Conservation (phyloP, 345 rosid species). For the Pistacia vera region DNA sequence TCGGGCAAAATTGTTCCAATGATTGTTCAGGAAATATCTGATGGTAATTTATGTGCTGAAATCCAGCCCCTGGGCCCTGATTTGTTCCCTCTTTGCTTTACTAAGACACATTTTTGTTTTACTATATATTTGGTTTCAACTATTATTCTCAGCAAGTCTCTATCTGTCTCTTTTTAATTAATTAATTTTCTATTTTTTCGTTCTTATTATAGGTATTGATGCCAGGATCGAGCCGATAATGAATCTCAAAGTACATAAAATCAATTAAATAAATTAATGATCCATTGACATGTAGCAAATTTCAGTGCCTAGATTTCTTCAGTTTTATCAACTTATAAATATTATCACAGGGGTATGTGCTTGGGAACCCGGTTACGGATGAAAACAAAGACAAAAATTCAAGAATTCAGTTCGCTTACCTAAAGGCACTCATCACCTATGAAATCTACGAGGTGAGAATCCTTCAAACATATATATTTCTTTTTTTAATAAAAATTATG, state of each 20-base stretch:
- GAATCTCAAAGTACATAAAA: slow-evolving; percentile 13
- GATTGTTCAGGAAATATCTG: slow-evolving; percentile 19
- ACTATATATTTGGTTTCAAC: too few species aligned
- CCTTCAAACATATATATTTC: background rate
- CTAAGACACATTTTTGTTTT: too few species aligned
- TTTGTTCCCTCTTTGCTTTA: too few species aligned
- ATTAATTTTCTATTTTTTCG: background rate
- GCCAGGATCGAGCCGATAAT: background rate
- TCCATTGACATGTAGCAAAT: background rate
- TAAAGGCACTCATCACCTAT: slow-evolving; percentile 13
- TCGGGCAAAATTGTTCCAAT: slow-evolving; percentile 18
- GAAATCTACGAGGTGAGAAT: slow-evolving; percentile 31
- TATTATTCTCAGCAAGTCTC: too few species aligned
- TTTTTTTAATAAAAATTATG: background rate
- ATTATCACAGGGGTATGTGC: slow-evolving; percentile 24
- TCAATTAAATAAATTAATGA: background rate
- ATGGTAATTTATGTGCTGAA: slow-evolving; percentile 16
- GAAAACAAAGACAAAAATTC: background rate
- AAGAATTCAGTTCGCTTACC: slow-evolving; percentile 20
- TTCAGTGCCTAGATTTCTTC: too few species aligned
- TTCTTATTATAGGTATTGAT: background rate
- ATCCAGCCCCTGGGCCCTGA: too few species aligned
- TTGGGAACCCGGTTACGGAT: slow-evolving; percentile 36
- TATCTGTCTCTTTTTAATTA: background rate
- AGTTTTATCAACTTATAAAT: background rate